These are phyloP conservation scores for Climacium dendroides DNA, from an alignment of 225 moss, liverwort and hornwort species.

Conservation along the genomic window DNA sequence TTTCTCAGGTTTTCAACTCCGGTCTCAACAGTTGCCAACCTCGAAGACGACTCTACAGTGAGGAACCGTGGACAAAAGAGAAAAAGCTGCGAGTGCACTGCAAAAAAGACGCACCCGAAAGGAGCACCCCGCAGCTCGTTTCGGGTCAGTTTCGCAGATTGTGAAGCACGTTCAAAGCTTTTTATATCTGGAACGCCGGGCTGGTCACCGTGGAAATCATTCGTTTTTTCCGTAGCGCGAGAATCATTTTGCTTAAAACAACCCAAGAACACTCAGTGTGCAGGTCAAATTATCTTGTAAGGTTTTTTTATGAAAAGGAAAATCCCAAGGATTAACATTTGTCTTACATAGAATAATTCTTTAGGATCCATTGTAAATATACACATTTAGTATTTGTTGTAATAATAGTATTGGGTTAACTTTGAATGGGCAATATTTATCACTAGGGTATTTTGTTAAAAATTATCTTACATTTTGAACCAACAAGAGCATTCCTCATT, in stretches of 20 bases:
- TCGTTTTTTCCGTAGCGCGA: not conserved
- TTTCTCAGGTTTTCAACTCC: not conserved
- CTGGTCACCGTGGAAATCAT: not conserved
- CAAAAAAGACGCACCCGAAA: not conserved
- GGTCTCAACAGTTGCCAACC: not conserved
- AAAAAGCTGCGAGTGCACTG: not conserved
- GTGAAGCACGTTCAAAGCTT: not conserved
- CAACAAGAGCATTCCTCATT: not conserved
- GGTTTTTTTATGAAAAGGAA: too few species aligned
- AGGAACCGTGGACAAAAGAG: not conserved
- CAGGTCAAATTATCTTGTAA: too few species aligned
- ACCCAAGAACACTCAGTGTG: too few species aligned
- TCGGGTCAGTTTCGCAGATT: not conserved
- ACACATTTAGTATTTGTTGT: rapidly evolving
- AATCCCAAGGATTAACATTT: too few species aligned
- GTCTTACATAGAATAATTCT: not conserved
- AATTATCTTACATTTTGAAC: not conserved
- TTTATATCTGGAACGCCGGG: not conserved
- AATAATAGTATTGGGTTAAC: not conserved
- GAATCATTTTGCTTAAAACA: not conserved
- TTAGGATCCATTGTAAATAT: rapidly evolving
- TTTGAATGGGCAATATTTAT: not conserved
- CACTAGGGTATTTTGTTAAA: not conserved
- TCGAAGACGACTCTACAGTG: not conserved
- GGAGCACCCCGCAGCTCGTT: not conserved